Base-by-base conservation (phyloP, 768 basidiomycete species). In the Xerocomellus intermedius region DNA sequence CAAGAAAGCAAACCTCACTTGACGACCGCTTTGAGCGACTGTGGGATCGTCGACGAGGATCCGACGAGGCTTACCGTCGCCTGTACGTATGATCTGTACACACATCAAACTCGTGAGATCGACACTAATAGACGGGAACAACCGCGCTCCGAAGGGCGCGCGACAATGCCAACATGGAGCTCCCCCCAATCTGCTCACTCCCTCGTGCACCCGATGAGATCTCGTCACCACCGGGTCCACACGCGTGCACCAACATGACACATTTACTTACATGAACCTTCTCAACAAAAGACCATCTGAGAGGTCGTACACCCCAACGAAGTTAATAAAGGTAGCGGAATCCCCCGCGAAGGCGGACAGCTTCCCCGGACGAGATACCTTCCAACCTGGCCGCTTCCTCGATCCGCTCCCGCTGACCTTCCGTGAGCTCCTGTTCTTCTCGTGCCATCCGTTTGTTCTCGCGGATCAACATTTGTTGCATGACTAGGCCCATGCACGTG, bases 61-160 rank as follows among this genome's bases (percentile, higher is more conserved):
- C 77, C 76, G 22, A 93, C 78, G 38, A 93, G 74, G 3, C 72
- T 68, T 1, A 83, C 89, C 49, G 85, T 74, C 2, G 87, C 81
- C 39, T 81, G 82, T n/a, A 80, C 73, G 68, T 88, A 92, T 83
- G 72, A 64, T 93, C 91, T 92, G 30, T 38, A 44, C 16, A 7
- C n/a, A 33, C 7, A 6, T 22, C 28, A 0, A 5, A 42, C n/a
- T 4, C 16, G 13, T 57, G 21, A 48, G 45, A 17, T 36, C 22
- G 17, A 17, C 8, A 3, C 30, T 9, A 30, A 2, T 30, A 30
- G 9, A 10, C 30, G 30, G 9, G 26, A 1, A 26, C 26, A 26
- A 26, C 26, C 26, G 26, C 26, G 26, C 5, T 26, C 26, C 26
- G 26, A 26, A 26, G 4, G 26, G 26, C 26, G 26, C 6, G 26